Base-by-base conservation (phyloP, 163 green algal genomes). In the Scenedesmus sp. region DNA sequence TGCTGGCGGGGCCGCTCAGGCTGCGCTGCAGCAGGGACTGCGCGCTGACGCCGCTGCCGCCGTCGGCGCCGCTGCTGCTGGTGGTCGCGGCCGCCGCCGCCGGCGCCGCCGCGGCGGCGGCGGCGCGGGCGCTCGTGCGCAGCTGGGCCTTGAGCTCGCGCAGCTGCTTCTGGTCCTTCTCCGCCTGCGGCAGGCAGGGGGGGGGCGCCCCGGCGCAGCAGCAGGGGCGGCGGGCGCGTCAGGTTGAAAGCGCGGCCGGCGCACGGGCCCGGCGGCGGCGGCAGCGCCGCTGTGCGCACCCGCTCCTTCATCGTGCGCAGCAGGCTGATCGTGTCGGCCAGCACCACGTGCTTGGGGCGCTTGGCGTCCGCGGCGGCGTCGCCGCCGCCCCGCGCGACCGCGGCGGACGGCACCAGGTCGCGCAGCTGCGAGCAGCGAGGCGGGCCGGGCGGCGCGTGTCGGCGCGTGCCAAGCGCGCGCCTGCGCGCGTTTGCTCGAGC, bases 331-430 rank as follows among this genome's bases (percentile, higher is more conserved):
- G 83, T 80, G 70, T 90, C 85, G 2, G 78, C 66, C 18, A 90
- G 76, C 15, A 90, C 65, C 5, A 86, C 73, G 39, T 90, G 85
- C 75, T 90, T 90, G 17, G 85, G 85, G 7, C 85, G 75, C 63
- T 84, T 84, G 36, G 58, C 29, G 44, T 79, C 71, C 10, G 39
- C 39, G 17, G 9, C 31, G 3, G 42, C 71, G 53, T 79, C 71
- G 45, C 51, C 51, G 3, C 54, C 57, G 29, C 77, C 75, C 63
- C 57, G 34, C n/a, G 57, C 36, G n/a, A n/a, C n/a, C 18, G 54
- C 63, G 17, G 39, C 36, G 36, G 66, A 66, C 17, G 45, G 48
- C 47, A 77, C 63, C 42, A 77, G 22, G 4, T 69, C 60, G 28
- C 73, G 60, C 24, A 79, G 45, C 65, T 75, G 65, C 63, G 36